Evolutionary conservation across 106 monocot genomes (phyloP), one percentile per base, ranked within the genome.

Genomic region (Platanthera guangdongensis): DNA sequence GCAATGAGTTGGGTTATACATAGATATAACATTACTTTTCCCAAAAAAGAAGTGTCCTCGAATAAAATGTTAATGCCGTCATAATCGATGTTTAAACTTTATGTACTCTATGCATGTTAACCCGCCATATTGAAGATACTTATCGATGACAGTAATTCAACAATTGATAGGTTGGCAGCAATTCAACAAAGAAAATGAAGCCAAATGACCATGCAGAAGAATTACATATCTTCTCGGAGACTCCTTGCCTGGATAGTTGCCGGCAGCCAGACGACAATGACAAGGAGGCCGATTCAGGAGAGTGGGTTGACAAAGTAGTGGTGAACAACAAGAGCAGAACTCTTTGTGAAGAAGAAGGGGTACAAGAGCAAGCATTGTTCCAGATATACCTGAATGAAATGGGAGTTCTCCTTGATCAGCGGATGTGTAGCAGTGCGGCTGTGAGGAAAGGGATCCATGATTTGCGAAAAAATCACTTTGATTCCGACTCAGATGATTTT

Each of bases 401-500:
- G 76, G 76, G 75, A 75, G 75, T 57, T 63, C 77, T 60, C 72
- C 12, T 51, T 46, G 84, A 81, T 3, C 78, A 78, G 71, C 80
- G 67, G 52, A 47, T 71, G 81, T 81, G 52, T 47, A 16, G 39
- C 11, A 9, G 12, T 50, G 78, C 28, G 74, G 57, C 10, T 22
- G 12, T 67, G 32, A 78, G 80, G 67, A 28, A 79, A 76, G 80
- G 50, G 12, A 78, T 48, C 51, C 68, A 30, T 68, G 86, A 77
- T 4, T 18, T 60, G 7, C 83, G 55, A 16, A 78, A 68, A 45
- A 80, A 46, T 22, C 59, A 25, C 14, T 76, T 75, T 64, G 81
- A 81, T 51, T 60, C 57, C 63, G 88, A 88, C 67, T 93, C 86
- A 0, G 89, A 93, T 77, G 92, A 90, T 52, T 74, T 84, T 14